Evolutionary conservation across 345 rosid species (phyloP), one percentile per base, ranked within the genome.

Genomic region (Hibiscus mutabilis): DNA sequence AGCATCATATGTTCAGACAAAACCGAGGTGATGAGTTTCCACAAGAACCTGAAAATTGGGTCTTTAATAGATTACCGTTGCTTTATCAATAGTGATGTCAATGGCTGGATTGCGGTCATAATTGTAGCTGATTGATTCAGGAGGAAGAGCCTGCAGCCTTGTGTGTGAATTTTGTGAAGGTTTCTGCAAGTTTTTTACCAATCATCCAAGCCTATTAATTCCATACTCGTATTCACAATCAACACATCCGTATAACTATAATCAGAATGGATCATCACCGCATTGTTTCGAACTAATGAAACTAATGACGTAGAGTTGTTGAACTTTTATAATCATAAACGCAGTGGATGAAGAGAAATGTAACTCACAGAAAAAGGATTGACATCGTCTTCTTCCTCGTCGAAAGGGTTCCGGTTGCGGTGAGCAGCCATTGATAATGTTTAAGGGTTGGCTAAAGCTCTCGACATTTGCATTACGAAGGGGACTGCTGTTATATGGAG

Each of bases 81-180:
- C 44, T 65, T 73, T 72, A 72, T 87, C 93, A 67, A 92, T 93
- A 79, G 96, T 91, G 77, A 96, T 86, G 78, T 96, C 96, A 52
- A 88, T 71, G 5, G 90, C 90, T 6, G 86, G 92, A 66, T 86
- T 86, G 60, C 92, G 88, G 74, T 85, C 89, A 70, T 86, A 89
- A 66, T 66, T 70, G 68, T 79, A 89, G 72, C 81, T 96, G 75
- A 79, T 86, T 19, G 97, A 97, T 76, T 95, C 98, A n/a, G 86
- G 92, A 76, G 98, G 97, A 71, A 95, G 92, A 31, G 96, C 92
- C 3, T 98, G 81, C 68, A 95, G 91, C 84, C 87, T 88, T 22
- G 97, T 85, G 77, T 87, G 83, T 21, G 87, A 62, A 42, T 91
- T 90, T 3, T 93, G 86, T 5, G 92, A 88, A 44, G 81, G 80